Percentiles rank a stretch among this genome's conserved stretches.
These are phyloP conservation scores for Leishmania arabica DNA, from an alignment of 208 protist species.

Conservation along the genomic window DNA sequence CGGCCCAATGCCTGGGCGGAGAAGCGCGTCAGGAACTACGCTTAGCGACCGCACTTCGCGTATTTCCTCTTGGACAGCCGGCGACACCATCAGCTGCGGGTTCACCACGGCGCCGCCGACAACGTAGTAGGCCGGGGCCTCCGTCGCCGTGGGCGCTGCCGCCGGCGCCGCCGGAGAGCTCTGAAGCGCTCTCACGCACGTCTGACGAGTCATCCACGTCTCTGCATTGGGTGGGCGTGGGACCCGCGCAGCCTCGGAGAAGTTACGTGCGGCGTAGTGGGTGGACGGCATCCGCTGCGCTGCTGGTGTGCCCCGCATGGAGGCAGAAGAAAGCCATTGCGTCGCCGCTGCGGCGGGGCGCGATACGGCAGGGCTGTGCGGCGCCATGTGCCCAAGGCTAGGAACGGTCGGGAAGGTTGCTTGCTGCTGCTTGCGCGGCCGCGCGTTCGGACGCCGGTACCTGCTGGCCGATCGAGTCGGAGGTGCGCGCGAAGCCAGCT, in stretches of 20 bases:
- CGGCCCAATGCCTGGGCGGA: slow-evolving; percentile 20
- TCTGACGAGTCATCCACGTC: background rate
- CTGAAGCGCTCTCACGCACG: background rate
- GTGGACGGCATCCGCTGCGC: slow-evolving; percentile 23
- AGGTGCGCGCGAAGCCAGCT: background rate
- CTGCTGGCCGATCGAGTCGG: background rate
- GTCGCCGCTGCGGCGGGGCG: slow-evolving; percentile 14
- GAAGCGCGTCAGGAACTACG: slow-evolving; percentile 27
- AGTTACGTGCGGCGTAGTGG: slow-evolving; percentile 10
- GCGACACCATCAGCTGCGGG: slow-evolving; percentile 50
- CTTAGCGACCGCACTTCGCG: slow-evolving; percentile 28
- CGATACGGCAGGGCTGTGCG: slow-evolving; percentile 31
- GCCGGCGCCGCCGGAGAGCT: background rate
- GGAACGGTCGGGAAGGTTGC: background rate
- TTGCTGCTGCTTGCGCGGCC: slow-evolving; percentile 1
- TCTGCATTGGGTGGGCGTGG: slow-evolving; percentile 11
- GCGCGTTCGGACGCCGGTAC: background rate
- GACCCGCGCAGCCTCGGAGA: background rate
- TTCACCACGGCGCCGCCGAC: slow-evolving; percentile 65
- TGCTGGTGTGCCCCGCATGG: slow-evolving; percentile 27
- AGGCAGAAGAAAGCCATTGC: slow-evolving; percentile 20
- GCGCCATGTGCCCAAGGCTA: slow-evolving; percentile 4
- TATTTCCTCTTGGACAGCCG: slow-evolving; percentile 49
- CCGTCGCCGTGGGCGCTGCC: background rate
- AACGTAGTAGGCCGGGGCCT: slow-evolving; percentile 33